Evolutionary conservation across 257 asterid genomes (phyloP).

Genomic region (Marsdenia floribunda): DNA sequence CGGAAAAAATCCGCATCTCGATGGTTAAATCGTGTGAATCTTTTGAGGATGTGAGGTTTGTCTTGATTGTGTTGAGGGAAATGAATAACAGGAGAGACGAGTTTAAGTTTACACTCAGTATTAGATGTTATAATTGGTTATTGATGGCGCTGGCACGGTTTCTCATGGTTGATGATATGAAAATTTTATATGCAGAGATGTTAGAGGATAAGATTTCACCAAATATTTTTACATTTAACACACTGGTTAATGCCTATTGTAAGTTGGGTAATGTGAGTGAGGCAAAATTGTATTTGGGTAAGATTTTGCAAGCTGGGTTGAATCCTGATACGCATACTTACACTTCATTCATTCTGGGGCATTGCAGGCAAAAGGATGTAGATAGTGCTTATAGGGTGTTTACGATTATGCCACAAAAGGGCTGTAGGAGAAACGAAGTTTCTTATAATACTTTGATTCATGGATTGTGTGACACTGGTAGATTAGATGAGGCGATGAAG

Average conservation of each 20-base stretch:
- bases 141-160: constrained; percentile 56
- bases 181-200: constrained; percentile 54
- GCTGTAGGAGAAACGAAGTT: constrained; percentile 60
- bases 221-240: constrained; percentile 65
- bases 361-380: constrained; percentile 61
- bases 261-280: constrained; percentile 57
- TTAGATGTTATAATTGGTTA: constrained; percentile 52
- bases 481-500: constrained; percentile 47
- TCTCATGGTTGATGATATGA: constrained; percentile 52
- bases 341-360: constrained; percentile 69
- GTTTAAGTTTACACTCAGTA: constrained; percentile 36
- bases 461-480: constrained; percentile 57
- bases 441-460: constrained; percentile 63
- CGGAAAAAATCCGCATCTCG: constrained; percentile 39
- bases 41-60: constrained; percentile 35
- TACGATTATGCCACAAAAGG: constrained; percentile 45
- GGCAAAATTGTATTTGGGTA: constrained; percentile 49
- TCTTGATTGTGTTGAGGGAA: constrained; percentile 34
- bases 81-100: constrained; percentile 28
- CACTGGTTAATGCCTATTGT: constrained; percentile 65
- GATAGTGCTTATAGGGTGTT: constrained; percentile 44
- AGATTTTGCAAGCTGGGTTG: constrained; percentile 57
- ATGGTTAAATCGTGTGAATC: constrained; percentile 56
- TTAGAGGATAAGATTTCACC: constrained; percentile 54
- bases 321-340: constrained; percentile 65